Conservation (phyloP, 1,284 basidiomycete species). For the Moniliella sp. region DNA sequence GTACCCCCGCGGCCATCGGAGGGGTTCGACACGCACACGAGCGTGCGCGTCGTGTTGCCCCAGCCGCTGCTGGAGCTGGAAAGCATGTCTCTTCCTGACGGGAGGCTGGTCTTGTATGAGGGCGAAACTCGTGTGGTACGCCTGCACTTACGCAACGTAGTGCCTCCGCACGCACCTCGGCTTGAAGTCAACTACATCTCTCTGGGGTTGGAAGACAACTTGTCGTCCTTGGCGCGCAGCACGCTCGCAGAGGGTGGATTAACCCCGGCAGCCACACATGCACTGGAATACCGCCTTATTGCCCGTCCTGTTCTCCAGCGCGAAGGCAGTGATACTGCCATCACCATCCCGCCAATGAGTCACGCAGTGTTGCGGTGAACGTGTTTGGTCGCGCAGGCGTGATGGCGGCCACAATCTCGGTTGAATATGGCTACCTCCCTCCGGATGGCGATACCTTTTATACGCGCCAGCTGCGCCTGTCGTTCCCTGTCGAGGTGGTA, state of each 20-base stretch:
- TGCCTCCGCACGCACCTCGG: conserved; percentile 40
- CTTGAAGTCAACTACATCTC: conserved; percentile 53
- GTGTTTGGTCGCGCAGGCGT: conserved; percentile 76
- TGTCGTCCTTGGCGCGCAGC: conserved; percentile 51
- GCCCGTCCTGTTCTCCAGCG: conserved; percentile 61
- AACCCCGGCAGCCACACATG: conserved; percentile 63
- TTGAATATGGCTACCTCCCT: conserved; percentile 47
- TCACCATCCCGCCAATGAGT: background rate
- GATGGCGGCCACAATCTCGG: conserved; percentile 51
- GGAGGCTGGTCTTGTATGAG: conserved; percentile 74
- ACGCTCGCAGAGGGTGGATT: conserved; percentile 49
- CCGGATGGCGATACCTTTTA: conserved; percentile 42
- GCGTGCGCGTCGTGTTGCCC: conserved; percentile 1
- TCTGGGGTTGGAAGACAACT: conserved; percentile 69
- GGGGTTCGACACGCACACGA: too few relatives aligned
- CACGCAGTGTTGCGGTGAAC: conserved; percentile 40
- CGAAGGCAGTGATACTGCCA: conserved; percentile 34
- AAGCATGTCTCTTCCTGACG: conserved; percentile 65
- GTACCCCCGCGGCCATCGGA: too few relatives aligned
- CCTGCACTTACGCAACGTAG: conserved; percentile 49
- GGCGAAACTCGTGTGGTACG: conserved; percentile 67
- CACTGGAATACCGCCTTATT: conserved; percentile 62
- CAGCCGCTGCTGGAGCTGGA: conserved; percentile 67
- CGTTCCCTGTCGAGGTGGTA: conserved; percentile 71
- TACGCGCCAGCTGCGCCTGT: conserved; percentile 59